Base-by-base conservation (phyloP, 208 protist species). In the Crithidia sp. region DNA sequence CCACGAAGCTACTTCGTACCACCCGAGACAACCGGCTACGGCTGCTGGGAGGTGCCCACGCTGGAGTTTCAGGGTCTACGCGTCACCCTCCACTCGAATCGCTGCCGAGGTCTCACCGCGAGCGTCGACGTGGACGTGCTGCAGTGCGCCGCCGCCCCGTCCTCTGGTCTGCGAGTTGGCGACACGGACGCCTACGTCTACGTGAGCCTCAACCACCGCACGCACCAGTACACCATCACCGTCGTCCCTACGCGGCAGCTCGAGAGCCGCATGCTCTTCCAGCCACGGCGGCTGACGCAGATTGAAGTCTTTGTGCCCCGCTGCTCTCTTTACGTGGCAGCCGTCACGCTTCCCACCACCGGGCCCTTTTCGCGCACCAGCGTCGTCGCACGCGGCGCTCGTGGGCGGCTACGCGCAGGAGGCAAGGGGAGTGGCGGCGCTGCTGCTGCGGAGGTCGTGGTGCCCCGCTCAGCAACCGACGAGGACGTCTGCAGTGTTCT, bases 11-110 rank as follows among this genome's bases (percentile, higher is more conserved):
- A 79, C 74, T 5, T 74, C 9, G 74, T 79, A 0, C 43, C 58
- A 8, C 45, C 74, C 2, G 74, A 69, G 47, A 53, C 74, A 4
- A 69, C 28, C 43, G 54, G 74, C 60, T 69, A 52, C 54, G 67
- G 74, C 49, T 79, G 74, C 67, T 79, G 74, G 74, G 74, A 79
- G 44, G 74, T 79, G 52, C 74, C 74, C 14, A 69, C 61, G 67
- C 60, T 74, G 9, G 67, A 74, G 36, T 44, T 66, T 12, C 74
- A 65, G 55, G 59, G 67, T 5, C 50, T 79, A 13, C 67, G 74
- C 14, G 13, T 79, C 4, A 79, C 53, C 44, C 19, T 79, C 67
- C 44, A 74, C 56, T 79, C 74, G 0, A 79, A 79, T 10, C 41
- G 63, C 9, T 67, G 40, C 14, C 56, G 50, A 55, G 74, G 74